Conservation (phyloP, 805 yeast genomes). For the Saturnispora galanensis region DNA sequence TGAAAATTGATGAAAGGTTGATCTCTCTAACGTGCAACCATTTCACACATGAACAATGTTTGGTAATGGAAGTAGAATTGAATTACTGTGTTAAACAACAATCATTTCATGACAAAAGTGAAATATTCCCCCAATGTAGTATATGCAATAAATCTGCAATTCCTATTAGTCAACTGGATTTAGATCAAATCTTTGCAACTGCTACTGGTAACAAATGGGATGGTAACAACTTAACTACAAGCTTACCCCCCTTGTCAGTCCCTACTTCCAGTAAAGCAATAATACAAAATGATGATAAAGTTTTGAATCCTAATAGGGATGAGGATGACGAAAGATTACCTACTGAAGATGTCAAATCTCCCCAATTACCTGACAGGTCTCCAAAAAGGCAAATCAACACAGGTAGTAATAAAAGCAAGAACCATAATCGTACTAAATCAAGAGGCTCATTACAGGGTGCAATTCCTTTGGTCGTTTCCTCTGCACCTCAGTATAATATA, state of each 20-base stretch:
- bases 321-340: background rate
- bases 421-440: slow-evolving; percentile 23
- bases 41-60: slow-evolving; percentile 49
- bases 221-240: background rate
- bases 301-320: too few species aligned
- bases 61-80: slow-evolving; percentile 31
- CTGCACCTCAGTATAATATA: slow-evolving; percentile 16
- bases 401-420: background rate
- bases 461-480: slow-evolving; percentile 26
- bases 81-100: slow-evolving; percentile 7
- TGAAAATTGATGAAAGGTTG: slow-evolving; percentile 32
- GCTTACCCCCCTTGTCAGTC: background rate
- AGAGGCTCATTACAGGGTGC: slow-evolving; percentile 28
- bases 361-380: background rate
- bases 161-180: slow-evolving; percentile 16
- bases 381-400: background rate
- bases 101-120: slow-evolving; percentile 6
- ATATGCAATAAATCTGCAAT: slow-evolving; percentile 18
- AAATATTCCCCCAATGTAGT: slow-evolving; percentile 20
- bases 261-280: background rate
- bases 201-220: slow-evolving; percentile 3
- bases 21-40: slow-evolving; percentile 47
- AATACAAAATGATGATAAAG: too few species aligned
- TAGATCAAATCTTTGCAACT: slow-evolving; percentile 16
- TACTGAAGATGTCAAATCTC: background rate